Evolutionary conservation across 2,329 filamentous ascomycete species (phyloP).

Genomic region (Ustilaginoidea virens): DNA sequence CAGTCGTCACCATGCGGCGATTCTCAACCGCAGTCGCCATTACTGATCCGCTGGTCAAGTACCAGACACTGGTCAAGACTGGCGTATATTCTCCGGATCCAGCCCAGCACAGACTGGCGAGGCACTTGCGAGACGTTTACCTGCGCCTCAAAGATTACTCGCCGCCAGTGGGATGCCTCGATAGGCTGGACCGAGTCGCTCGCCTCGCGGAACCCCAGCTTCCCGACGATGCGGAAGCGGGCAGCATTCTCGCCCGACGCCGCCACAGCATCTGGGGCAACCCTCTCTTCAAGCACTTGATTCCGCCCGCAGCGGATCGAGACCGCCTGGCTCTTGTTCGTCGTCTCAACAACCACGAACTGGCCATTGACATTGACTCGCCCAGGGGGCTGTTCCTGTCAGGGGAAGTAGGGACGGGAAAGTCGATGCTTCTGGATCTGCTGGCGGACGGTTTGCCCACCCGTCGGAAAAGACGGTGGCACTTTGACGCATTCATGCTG

Average conservation of each 20-base stretch:
- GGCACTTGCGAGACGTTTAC: constrained; percentile 67
- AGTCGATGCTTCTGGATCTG: constrained; percentile 72
- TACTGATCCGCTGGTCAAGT: constrained; percentile 62
- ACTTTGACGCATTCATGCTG: constrained; percentile 80
- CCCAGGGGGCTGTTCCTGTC: constrained; percentile 64
- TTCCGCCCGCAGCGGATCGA: constrained; percentile 37
- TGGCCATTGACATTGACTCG: constrained; percentile 54
- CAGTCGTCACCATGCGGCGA: constrained; percentile 17
- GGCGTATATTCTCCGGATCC: constrained; percentile 53
- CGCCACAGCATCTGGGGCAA: constrained; percentile 42
- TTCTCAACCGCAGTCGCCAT: constrained; percentile 38
- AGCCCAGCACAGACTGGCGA: constrained; percentile 55
- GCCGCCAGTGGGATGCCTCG: constrained; percentile 52
- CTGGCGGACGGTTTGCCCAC: constrained; percentile 67
- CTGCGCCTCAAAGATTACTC: constrained; percentile 63
- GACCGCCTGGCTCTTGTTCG: constrained; percentile 50
- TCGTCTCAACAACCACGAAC: constrained; percentile 55
- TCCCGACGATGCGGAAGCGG: constrained; percentile 15
- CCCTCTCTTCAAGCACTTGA: constrained; percentile 42
- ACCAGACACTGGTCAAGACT: constrained; percentile 53
- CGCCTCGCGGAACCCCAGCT: constrained; percentile 21
- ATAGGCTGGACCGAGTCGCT: constrained; percentile 46
- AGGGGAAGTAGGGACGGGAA: constrained; percentile 70
- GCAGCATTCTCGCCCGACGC: constrained; percentile 28
- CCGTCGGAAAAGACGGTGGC: constrained; percentile 57